Percentiles rank a stretch among this genome's conserved stretches.
Conservation (phyloP, 202 grass and related monocot genomes). For the Alloteropsis angusta region DNA sequence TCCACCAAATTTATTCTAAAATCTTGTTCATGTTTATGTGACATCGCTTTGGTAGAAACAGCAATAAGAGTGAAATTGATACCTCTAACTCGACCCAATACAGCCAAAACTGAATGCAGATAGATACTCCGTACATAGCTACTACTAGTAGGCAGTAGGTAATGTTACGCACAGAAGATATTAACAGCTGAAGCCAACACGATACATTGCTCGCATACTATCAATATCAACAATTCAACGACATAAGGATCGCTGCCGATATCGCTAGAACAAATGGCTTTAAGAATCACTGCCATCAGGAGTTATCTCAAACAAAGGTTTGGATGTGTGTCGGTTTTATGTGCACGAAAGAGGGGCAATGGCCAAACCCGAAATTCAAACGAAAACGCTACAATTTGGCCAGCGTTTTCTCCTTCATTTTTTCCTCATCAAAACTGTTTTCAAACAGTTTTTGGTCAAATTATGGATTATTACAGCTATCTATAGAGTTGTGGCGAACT, state of each 20-base stretch:
- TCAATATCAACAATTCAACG: background rate
- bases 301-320: background rate
- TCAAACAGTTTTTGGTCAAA: too few species aligned
- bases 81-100: background rate
- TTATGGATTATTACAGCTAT: too few species aligned
- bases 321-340: too few species aligned
- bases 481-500: too few species aligned
- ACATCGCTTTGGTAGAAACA: background rate
- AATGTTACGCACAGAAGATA: too few species aligned
- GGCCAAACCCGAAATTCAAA: too few species aligned
- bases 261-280: background rate
- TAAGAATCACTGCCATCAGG: background rate
- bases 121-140: conserved; percentile 20
- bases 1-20: background rate
- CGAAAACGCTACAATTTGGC: too few species aligned
- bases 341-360: too few species aligned
- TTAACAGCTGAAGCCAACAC: conserved; percentile 5
- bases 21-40: background rate
- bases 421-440: too few species aligned
- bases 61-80: background rate
- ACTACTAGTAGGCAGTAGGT: background rate
- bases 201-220: background rate
- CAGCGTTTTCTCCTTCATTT: too few species aligned
- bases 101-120: background rate
- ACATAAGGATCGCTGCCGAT: background rate